phyloP scores from a whole-genome alignment of 2,329 filamentous ascomycete genomes.

The Fusarium mundagurra region DNA sequence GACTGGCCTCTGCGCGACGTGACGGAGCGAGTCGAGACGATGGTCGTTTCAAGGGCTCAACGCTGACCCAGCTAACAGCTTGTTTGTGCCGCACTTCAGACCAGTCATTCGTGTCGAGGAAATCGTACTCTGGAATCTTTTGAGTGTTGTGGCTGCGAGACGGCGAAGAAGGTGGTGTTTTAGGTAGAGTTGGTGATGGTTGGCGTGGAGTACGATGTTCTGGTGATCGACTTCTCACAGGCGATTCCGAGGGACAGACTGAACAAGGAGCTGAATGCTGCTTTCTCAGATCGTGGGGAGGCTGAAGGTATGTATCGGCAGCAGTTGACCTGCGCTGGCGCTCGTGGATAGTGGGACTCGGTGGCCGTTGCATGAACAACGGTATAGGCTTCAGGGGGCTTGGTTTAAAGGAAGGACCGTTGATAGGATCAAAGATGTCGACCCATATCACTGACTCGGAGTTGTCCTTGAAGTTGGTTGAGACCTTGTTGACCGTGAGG shows the following conservation, averaged over 20 bases:
- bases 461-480: constrained; percentile 34
- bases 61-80: constrained; percentile 42
- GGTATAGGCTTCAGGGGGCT: constrained; percentile 63
- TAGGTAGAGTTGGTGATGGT: background rate
- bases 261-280: constrained; percentile 8
- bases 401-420: constrained; percentile 57
- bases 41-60: constrained; percentile 53
- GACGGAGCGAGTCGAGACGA: constrained; percentile 47
- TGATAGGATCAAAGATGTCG: constrained; percentile 59
- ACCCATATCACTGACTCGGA: constrained; percentile 57
- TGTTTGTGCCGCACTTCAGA: constrained; percentile 27
- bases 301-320: constrained; percentile 23
- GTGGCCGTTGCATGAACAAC: constrained; percentile 53
- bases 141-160: background rate
- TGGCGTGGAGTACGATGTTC: background rate
- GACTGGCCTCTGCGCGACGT: constrained; percentile 31
- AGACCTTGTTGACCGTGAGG: background rate
- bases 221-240: background rate
- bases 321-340: constrained; percentile 12
- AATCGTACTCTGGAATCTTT: background rate
- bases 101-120: background rate
- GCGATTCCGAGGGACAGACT: background rate
- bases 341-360: constrained; percentile 26
- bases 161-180: background rate
- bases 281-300: constrained; percentile 6